Evolutionary conservation across 192 early-diverging fungal species (phyloP), one percentile per base, ranked within the genome.

Genomic region (Entomortierella parvispora): DNA sequence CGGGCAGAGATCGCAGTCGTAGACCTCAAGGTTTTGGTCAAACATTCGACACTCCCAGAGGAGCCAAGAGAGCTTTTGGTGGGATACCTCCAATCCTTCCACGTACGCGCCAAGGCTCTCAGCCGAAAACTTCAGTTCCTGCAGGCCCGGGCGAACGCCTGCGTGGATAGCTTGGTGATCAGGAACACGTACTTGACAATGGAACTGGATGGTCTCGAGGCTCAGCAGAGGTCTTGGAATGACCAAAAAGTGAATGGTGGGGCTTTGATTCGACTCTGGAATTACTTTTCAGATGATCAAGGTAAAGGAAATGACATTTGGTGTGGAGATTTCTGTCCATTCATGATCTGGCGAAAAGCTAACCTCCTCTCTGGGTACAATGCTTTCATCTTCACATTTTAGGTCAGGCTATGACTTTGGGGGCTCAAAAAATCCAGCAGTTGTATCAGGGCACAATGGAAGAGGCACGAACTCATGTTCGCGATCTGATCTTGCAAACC

Each of bases 131-230:
- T 87, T n/a, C 83, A 85, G 53, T 67, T 70, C 6, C 42, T 87
- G 45, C 82, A 87, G 43, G 69, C 84, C 12, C 70, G 81, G 23
- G 81, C 84, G 6, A 82, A 81, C 43, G 81, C 79, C 10, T 82
- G 82, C 2, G 59, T 87, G 31, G 86, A 87, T 65, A 84, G 84
- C n/a, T 25, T 87, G 10, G 82, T 83, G 26, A 83, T 85, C 11
- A 74, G 84, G 66, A 85, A 87, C 32, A 68, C 74, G 20, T 84
- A 71, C 62, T 64, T 64, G 69, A 80, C 18, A 37, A 59, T 59
- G 42, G 65, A 48, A 55, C 31, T 49, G 80, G 77, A 71, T 37
- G 65, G 31, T 50, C 68, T 68, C 31, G 75, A 69, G 62, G 70
- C 54, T 62, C 68, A 55, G 45, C 84, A 53, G 33, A 53, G 51